Evolutionary conservation across 2,329 filamentous ascomycete genomes (phyloP).

Genomic region (Colletotrichum magnum): DNA sequence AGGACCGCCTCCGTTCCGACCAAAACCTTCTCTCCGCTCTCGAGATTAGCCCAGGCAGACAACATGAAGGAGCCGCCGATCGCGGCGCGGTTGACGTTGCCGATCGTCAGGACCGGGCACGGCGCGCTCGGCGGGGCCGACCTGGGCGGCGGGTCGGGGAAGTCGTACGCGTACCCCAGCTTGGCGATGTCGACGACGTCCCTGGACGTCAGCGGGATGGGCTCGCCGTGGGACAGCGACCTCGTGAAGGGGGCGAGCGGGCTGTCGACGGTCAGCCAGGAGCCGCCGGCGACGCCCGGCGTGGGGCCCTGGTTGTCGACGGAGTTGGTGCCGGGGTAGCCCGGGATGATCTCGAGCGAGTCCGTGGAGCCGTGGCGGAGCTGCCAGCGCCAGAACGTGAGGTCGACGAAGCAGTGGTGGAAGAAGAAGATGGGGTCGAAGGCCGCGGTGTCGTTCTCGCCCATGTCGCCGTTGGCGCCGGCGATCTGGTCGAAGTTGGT

Average conservation of each 20-base stretch:
- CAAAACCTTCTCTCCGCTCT: constrained; percentile 1
- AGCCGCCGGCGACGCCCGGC: no score
- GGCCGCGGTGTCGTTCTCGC: constrained; percentile 52
- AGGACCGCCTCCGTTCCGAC: constrained; percentile 43
- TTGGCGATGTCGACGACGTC: constrained; percentile 21
- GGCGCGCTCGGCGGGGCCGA: no score
- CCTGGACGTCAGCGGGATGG: not conserved
- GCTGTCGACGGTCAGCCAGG: no score
- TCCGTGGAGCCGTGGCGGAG: constrained; percentile 28
- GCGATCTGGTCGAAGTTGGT: constrained; percentile 14
- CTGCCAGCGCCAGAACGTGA: constrained; percentile 50
- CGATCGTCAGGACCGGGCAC: constrained; percentile 23
- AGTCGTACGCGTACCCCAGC: constrained; percentile 41
- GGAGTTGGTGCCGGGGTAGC: constrained; percentile 38
- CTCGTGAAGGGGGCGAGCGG: no score
- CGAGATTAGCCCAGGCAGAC: constrained; percentile 32
- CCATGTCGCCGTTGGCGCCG: constrained; percentile 51
- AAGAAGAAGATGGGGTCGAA: constrained; percentile 53
- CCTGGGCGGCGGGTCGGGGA: no score
- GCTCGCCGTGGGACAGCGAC: no score
- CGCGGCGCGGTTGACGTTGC: constrained; percentile 42
- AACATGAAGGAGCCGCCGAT: constrained; percentile 46
- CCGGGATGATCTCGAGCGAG: constrained; percentile 15
- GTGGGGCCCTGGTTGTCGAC: not conserved
- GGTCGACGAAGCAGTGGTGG: constrained; percentile 50